These are phyloP conservation scores for Bipolaris cookei DNA, from an alignment of 2,329 filamentous ascomycete genomes.

Conservation along the genomic window DNA sequence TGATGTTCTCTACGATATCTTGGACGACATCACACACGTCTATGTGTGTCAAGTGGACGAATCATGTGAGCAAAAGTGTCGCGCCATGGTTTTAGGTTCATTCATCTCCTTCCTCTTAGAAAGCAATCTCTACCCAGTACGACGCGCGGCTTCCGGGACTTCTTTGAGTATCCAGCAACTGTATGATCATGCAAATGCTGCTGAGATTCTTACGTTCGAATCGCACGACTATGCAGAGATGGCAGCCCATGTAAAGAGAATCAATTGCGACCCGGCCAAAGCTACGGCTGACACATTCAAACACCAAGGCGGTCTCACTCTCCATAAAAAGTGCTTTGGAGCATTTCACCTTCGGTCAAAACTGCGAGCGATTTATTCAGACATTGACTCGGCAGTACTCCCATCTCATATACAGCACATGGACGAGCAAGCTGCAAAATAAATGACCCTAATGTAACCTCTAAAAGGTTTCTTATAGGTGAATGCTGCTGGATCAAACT, in stretches of 20 bases:
- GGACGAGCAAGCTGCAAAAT: constrained; percentile 23
- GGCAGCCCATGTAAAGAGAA: constrained; percentile 6
- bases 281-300: constrained; percentile 12
- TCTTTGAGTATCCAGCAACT: constrained; percentile 12
- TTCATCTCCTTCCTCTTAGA: constrained; percentile 14
- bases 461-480: neutral
- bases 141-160: constrained; percentile 10
- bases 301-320: constrained; percentile 4
- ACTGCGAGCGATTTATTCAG: constrained; percentile 4
- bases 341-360: constrained; percentile 7
- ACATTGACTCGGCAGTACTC: constrained; percentile 11
- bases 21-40: constrained; percentile 14
- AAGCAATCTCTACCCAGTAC: constrained; percentile 11
- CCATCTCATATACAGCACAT: constrained; percentile 17
- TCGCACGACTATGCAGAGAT: constrained; percentile 14
- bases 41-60: constrained; percentile 11
- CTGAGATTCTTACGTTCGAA: constrained; percentile 9
- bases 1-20: constrained; percentile 5
- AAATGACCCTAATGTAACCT: neutral
- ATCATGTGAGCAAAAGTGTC: constrained; percentile 9
- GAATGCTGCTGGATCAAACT: neutral
- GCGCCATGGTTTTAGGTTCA: constrained; percentile 8
- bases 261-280: constrained; percentile 9
- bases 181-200: constrained; percentile 1
- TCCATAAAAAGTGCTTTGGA: constrained; percentile 11